Evolutionary conservation across 768 basidiomycete species (phyloP).

Genomic region (Chiua virens): DNA sequence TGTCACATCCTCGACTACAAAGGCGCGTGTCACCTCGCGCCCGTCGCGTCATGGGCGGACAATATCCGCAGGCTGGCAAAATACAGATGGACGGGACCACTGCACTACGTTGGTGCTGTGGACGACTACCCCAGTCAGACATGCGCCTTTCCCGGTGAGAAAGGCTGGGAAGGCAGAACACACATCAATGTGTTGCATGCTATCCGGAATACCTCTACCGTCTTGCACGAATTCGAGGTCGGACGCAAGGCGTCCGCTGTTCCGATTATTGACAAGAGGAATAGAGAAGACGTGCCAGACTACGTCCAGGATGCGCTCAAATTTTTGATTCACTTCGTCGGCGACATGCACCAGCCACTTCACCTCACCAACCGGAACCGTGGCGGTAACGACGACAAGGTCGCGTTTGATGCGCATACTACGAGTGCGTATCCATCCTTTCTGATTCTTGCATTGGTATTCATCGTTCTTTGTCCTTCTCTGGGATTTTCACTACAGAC

Average conservation of each 20-base stretch:
- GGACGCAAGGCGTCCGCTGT: constrained; percentile 1
- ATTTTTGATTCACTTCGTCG: constrained; percentile 91
- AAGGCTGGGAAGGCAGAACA: constrained; percentile 66
- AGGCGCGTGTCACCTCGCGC: constrained; percentile 72
- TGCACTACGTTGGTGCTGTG: constrained; percentile 75
- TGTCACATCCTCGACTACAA: constrained; percentile 64
- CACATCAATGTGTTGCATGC: constrained; percentile 73
- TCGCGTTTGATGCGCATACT: constrained; percentile 66
- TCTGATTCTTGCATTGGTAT: too few relatives aligned
- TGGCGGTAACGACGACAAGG: constrained; percentile 83
- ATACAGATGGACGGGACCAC: constrained; percentile 69
- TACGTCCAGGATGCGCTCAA: constrained; percentile 78
- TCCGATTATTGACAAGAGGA: background rate
- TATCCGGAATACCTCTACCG: constrained; percentile 70
- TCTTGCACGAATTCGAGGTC: constrained; percentile 52
- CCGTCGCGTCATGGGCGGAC: constrained; percentile 91
- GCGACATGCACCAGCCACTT: constrained; percentile 92
- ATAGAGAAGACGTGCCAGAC: constrained; percentile 21
- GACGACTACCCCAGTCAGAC: constrained; percentile 75
- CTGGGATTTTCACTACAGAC: constrained; percentile 40
- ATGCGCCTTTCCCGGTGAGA: constrained; percentile 74
- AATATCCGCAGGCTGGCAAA: constrained; percentile 45
- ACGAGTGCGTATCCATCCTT: constrained; percentile 54
- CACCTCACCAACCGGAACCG: constrained; percentile 87
- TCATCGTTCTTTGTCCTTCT: background rate